Conservation (phyloP, 805 yeast genomes). For the Kluyveromyces aestuarii region DNA sequence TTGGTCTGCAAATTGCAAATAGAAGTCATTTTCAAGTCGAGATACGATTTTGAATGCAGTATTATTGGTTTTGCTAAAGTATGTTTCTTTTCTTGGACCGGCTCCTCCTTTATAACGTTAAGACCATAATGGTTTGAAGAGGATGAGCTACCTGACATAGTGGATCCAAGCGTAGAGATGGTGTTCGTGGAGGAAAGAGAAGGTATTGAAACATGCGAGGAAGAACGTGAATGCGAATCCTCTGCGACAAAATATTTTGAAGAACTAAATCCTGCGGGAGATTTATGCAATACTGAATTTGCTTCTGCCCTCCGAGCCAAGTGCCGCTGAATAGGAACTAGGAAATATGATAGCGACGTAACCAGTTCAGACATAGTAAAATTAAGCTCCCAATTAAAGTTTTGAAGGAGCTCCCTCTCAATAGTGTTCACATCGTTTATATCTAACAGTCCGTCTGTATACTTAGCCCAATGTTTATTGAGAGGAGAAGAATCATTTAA, state of each 20-base stretch:
- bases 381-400: slow-evolving; percentile 78
- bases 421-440: slow-evolving; percentile 79
- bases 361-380: slow-evolving; percentile 64
- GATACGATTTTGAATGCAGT: not conserved
- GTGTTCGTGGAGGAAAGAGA: slow-evolving; percentile 35
- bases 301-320: slow-evolving; percentile 9
- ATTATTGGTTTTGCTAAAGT: slow-evolving; percentile 1
- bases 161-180: slow-evolving; percentile 15
- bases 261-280: slow-evolving; percentile 3
- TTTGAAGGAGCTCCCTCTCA: slow-evolving; percentile 76
- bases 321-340: slow-evolving; percentile 55
- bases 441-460: slow-evolving; percentile 77
- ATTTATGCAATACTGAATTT: slow-evolving; percentile 9
- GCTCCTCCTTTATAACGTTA: not conserved
- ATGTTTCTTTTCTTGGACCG: not conserved
- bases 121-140: not conserved
- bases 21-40: not conserved
- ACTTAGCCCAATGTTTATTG: slow-evolving; percentile 92
- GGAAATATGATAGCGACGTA: slow-evolving; percentile 62
- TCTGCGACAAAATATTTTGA: slow-evolving; percentile 6
- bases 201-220: slow-evolving; percentile 31
- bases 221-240: slow-evolving; percentile 23
- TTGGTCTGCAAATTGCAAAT: not conserved
- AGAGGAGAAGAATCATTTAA: slow-evolving; percentile 91
- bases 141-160: not conserved